Conservation (phyloP, 805 yeast genomes). For the Pichia cephalocereana region DNA sequence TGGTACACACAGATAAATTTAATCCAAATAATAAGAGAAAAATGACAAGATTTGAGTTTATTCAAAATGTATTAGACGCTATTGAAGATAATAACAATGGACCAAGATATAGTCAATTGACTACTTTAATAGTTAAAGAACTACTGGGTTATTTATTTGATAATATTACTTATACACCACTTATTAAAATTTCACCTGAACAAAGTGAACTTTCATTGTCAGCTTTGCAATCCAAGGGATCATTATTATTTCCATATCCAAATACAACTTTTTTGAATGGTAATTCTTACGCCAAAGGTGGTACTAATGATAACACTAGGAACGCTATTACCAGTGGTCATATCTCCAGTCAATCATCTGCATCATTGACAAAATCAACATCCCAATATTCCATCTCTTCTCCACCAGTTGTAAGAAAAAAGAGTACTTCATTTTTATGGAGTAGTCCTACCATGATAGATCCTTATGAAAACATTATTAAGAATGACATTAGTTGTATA, state of each 20-base stretch:
- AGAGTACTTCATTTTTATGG: conserved; percentile 26
- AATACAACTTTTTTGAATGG: conserved; percentile 13
- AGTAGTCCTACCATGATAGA: conserved; percentile 18
- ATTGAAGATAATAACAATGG: conserved; percentile 14
- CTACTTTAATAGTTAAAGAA: conserved; percentile 31
- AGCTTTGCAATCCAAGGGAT: conserved; percentile 10
- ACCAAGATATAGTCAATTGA: conserved; percentile 10
- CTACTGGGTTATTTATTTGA: conserved; percentile 53
- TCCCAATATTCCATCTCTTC: neutral
- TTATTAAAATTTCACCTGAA: conserved; percentile 31
- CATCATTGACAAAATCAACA: neutral
- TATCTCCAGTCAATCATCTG: conserved; percentile 2
- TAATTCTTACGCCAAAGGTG: neutral
- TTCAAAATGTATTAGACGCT: conserved; percentile 29
- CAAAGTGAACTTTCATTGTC: conserved; percentile 16
- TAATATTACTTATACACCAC: conserved; percentile 53
- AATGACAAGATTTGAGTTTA: conserved; percentile 57
- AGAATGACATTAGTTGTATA: conserved; percentile 17
- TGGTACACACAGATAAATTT: conserved; percentile 68
- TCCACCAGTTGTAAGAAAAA: conserved; percentile 14
- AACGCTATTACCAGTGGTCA: conserved; percentile 5
- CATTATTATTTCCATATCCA: conserved; percentile 22
- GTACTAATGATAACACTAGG: neutral
- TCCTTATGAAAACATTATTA: conserved; percentile 29
- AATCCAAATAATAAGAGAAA: conserved; percentile 58